These are phyloP conservation scores for Noccaea caerulescens DNA, from an alignment of 345 rosid genomes.

Conservation along the genomic window DNA sequence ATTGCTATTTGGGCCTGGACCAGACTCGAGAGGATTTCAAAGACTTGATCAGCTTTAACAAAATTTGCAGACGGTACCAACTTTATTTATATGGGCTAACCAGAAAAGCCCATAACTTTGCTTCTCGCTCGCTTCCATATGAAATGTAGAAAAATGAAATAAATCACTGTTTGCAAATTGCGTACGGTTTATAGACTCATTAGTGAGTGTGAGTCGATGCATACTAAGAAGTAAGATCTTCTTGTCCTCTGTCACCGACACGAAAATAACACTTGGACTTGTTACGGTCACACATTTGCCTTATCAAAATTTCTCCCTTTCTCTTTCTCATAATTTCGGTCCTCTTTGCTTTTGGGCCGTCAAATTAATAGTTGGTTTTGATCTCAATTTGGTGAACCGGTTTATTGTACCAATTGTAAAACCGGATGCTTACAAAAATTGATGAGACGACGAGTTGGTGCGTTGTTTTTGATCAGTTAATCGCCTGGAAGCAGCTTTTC, in stretches of 20 bases:
- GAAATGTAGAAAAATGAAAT: neutral
- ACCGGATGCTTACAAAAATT: conserved; percentile 23
- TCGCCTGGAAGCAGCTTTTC: conserved; percentile 14
- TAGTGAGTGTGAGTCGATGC: conserved; percentile 1
- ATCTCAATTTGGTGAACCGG: conserved; percentile 7
- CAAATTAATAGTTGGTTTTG: neutral
- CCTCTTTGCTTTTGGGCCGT: conserved; percentile 20
- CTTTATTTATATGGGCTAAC: neutral
- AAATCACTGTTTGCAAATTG: conserved; percentile 10
- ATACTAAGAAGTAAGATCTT: conserved; percentile 29
- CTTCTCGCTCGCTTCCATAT: neutral
- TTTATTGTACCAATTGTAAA: neutral
- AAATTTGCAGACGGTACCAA: neutral
- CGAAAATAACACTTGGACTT: conserved; percentile 17
- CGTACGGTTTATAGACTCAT: neutral
- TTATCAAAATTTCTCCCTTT: conserved; percentile 12
- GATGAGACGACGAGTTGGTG: conserved; percentile 19
- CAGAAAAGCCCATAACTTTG: neutral
- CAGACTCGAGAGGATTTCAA: neutral
- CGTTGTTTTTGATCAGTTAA: conserved; percentile 23
- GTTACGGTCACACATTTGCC: conserved; percentile 36
- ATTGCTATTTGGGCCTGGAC: neutral
- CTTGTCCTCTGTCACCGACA: conserved; percentile 35
- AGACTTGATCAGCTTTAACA: no score
- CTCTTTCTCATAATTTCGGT: neutral